Conservation (phyloP, 805 yeast genomes). For the Lipomyces mesembrius region DNA sequence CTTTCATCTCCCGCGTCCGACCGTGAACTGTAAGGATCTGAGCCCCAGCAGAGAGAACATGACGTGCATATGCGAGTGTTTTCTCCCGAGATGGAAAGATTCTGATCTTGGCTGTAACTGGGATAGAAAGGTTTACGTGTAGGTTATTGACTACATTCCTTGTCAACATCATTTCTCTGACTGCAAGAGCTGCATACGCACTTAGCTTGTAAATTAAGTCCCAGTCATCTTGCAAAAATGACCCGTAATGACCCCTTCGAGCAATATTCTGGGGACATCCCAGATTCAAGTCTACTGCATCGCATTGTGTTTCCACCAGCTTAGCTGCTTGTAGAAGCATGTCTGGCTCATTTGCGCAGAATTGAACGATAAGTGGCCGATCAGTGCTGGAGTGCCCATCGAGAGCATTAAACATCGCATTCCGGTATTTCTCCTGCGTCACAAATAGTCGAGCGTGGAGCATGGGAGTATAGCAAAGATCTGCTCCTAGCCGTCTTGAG, state of each 20-base stretch:
- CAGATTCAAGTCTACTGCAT: slow-evolving; percentile 91
- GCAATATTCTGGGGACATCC: slow-evolving; percentile 99
- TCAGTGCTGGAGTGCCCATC: slow-evolving; percentile 77
- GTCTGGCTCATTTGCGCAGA: slow-evolving; percentile 95
- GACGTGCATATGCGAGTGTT: slow-evolving; percentile 81
- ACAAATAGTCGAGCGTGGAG: slow-evolving; percentile 90
- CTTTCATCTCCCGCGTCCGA: slow-evolving; percentile 95
- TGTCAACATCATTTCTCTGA: not conserved
- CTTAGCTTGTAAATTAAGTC: slow-evolving; percentile 66
- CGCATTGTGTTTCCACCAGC: slow-evolving; percentile 79
- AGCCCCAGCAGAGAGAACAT: slow-evolving; percentile 92
- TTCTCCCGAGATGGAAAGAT: slow-evolving; percentile 84
- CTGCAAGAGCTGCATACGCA: not conserved
- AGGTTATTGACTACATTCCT: slow-evolving; percentile 58
- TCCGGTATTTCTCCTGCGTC: slow-evolving; percentile 77
- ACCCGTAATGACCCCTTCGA: slow-evolving; percentile 89
- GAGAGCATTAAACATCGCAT: slow-evolving; percentile 57
- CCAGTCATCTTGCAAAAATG: slow-evolving; percentile 98
- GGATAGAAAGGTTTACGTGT: slow-evolving; percentile 70
- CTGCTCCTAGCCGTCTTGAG: slow-evolving; percentile 88
- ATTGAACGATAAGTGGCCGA: slow-evolving; percentile 89
- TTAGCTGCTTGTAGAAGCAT: slow-evolving; percentile 79
- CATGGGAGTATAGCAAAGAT: slow-evolving; percentile 96
- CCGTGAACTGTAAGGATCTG: slow-evolving; percentile 95
- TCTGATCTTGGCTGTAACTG: slow-evolving; percentile 95